phyloP scores from a whole-genome alignment of 495 filamentous ascomycete genomes.

The Articulospora tetracladia region DNA sequence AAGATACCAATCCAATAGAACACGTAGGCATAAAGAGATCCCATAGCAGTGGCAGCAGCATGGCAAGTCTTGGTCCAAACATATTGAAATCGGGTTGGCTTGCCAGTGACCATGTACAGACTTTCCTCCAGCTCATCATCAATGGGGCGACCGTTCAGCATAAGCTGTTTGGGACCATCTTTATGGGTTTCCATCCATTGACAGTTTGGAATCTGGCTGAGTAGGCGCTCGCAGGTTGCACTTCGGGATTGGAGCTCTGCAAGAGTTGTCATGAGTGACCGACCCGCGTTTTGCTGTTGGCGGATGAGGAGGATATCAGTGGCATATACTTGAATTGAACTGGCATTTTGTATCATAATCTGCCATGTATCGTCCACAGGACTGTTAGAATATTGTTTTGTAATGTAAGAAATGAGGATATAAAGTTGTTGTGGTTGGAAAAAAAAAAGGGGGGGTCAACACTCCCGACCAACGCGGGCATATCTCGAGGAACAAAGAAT shows the following conservation, averaged over 20 bases:
- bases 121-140: conserved; percentile 16
- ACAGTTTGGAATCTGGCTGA: conserved; percentile 22
- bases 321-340: conserved; percentile 35
- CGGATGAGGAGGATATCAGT: conserved; percentile 37
- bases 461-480: neutral
- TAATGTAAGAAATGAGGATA: too few relatives aligned
- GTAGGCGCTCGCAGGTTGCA: conserved; percentile 29
- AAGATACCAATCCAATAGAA: conserved; percentile 36
- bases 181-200: conserved; percentile 19
- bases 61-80: conserved; percentile 22
- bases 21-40: conserved; percentile 25
- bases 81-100: conserved; percentile 16
- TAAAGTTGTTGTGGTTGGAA: too few relatives aligned
- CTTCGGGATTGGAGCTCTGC: conserved; percentile 31
- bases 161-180: conserved; percentile 11
- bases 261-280: conserved; percentile 24
- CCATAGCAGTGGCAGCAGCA: conserved; percentile 22
- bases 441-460: neutral
- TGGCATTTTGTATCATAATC: conserved; percentile 34
- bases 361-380: conserved; percentile 29
- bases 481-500: neutral
- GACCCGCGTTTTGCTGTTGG: conserved; percentile 33
- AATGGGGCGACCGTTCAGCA: conserved; percentile 9
- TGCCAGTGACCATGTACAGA: conserved; percentile 14
- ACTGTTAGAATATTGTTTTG: neutral